phyloP scores from a whole-genome alignment of 2,329 filamentous ascomycete species.

The Phyllosticta citribraziliensis region DNA sequence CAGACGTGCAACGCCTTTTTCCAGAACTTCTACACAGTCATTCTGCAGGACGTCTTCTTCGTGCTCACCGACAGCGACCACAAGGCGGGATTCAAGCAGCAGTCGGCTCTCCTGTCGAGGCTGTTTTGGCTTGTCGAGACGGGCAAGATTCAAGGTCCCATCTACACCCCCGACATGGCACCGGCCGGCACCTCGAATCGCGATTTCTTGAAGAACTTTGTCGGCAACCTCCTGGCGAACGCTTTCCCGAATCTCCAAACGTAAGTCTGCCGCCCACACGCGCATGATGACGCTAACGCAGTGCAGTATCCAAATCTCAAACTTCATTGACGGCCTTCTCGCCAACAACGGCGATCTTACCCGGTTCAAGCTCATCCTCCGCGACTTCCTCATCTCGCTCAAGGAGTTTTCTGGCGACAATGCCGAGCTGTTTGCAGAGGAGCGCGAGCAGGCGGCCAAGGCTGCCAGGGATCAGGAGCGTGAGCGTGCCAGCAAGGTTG shows the following conservation, averaged over 20 bases:
- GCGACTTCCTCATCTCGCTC: constrained; percentile 93
- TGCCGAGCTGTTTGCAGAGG: constrained; percentile 82
- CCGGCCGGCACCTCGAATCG: constrained; percentile 75
- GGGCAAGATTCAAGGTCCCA: constrained; percentile 84
- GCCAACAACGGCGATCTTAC: constrained; percentile 78
- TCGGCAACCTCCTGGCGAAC: constrained; percentile 71
- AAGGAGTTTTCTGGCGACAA: constrained; percentile 97
- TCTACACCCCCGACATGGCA: constrained; percentile 79
- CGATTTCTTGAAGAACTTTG: constrained; percentile 83
- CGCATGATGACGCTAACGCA: constrained; percentile 19
- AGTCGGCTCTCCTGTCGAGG: constrained; percentile 83
- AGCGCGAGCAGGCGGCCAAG: constrained; percentile 84
- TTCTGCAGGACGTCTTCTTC: constrained; percentile 96
- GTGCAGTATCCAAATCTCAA: constrained; percentile 68
- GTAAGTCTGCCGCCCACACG: constrained; percentile 45
- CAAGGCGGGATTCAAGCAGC: constrained; percentile 98
- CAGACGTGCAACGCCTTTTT: constrained; percentile 91
- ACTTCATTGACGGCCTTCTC: constrained; percentile 86
- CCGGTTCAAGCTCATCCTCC: constrained; percentile 90
- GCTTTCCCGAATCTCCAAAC: constrained; percentile 89
- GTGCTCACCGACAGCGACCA: constrained; percentile 95
- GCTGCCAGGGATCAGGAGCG: constrained; percentile 82
- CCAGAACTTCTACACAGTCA: constrained; percentile 92
- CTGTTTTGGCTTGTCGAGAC: constrained; percentile 93
- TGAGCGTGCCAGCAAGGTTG: constrained; percentile 87